These are phyloP conservation scores for Lathyrus aphaca DNA, from an alignment of 306 rosid genomes.

Conservation along the genomic window DNA sequence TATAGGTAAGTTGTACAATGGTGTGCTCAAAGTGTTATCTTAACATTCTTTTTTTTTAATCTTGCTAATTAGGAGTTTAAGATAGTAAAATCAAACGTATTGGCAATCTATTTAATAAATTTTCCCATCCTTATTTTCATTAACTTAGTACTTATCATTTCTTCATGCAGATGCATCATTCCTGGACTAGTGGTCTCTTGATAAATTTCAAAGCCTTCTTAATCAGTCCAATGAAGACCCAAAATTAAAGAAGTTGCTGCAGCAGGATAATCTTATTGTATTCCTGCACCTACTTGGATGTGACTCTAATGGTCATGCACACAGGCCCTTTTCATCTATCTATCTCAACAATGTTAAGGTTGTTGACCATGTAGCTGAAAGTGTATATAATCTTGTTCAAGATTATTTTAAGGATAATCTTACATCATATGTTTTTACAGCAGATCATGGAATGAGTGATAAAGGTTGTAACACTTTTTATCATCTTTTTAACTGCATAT, in stretches of 20 bases:
- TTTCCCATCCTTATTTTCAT: slow-evolving; percentile 25
- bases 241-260: slow-evolving; percentile 65
- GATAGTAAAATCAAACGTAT: not conserved
- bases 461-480: slow-evolving; percentile 60
- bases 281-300: slow-evolving; percentile 91
- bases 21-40: slow-evolving; percentile 13
- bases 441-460: slow-evolving; percentile 96
- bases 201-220: slow-evolving; percentile 77
- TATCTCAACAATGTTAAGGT: slow-evolving; percentile 91
- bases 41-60: not conserved
- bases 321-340: slow-evolving; percentile 76
- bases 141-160: slow-evolving; percentile 23
- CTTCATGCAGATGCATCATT: slow-evolving; percentile 82
- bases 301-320: slow-evolving; percentile 95
- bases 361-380: slow-evolving; percentile 84
- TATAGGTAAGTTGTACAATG: not conserved
- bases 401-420: slow-evolving; percentile 76
- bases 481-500: slow-evolving; percentile 24
- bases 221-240: slow-evolving; percentile 71
- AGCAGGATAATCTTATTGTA: slow-evolving; percentile 71
- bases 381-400: slow-evolving; percentile 73
- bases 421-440: slow-evolving; percentile 79
- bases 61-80: not conserved
- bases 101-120: slow-evolving; percentile 15
- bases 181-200: slow-evolving; percentile 91